Percentiles rank a stretch among this genome's conserved stretches.
Evolutionary conservation across 805 yeast genomes (phyloP).

Genomic region (Candida ascalaphidarum): DNA sequence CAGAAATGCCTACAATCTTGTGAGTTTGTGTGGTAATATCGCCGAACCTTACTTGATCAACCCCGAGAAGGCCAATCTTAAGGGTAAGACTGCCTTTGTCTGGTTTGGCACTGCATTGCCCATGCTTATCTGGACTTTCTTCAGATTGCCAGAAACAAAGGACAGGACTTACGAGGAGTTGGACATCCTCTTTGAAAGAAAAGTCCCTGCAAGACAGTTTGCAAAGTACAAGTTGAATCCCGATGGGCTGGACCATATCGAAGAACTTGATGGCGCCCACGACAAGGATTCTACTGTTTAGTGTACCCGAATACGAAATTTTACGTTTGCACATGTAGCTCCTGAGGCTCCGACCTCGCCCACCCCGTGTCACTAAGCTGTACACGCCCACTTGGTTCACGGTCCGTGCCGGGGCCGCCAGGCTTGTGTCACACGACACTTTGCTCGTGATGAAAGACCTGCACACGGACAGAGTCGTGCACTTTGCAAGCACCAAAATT

Average conservation of each 20-base stretch:
- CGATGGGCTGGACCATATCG: too few relatives aligned
- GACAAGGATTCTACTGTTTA: too few relatives aligned
- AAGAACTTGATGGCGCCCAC: too few relatives aligned
- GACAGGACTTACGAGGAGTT: slow-evolving; percentile 5
- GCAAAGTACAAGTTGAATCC: slow-evolving; percentile 1
- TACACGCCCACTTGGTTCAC: too few relatives aligned
- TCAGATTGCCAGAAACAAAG: slow-evolving; percentile 4
- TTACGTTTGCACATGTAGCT: too few relatives aligned
- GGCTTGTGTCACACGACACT: too few relatives aligned
- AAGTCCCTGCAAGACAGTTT: slow-evolving; percentile 3
- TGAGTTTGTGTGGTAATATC: slow-evolving; percentile 2
- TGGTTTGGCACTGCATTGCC: slow-evolving; percentile 6
- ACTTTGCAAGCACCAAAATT: too few relatives aligned
- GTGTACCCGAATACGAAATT: too few relatives aligned
- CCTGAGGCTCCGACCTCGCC: too few relatives aligned
- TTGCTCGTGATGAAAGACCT: neutral
- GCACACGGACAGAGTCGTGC: neutral
- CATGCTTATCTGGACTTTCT: slow-evolving; percentile 3
- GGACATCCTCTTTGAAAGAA: slow-evolving; percentile 4
- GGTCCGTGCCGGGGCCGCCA: too few relatives aligned
- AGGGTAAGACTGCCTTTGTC: slow-evolving; percentile 5
- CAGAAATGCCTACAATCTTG: slow-evolving; percentile 5
- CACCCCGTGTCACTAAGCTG: too few relatives aligned
- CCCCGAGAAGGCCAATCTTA: slow-evolving; percentile 4
- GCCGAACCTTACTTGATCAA: slow-evolving; percentile 5